These are phyloP conservation scores for Filosporella fistucella DNA, from an alignment of 495 filamentous ascomycete genomes.

Conservation along the genomic window DNA sequence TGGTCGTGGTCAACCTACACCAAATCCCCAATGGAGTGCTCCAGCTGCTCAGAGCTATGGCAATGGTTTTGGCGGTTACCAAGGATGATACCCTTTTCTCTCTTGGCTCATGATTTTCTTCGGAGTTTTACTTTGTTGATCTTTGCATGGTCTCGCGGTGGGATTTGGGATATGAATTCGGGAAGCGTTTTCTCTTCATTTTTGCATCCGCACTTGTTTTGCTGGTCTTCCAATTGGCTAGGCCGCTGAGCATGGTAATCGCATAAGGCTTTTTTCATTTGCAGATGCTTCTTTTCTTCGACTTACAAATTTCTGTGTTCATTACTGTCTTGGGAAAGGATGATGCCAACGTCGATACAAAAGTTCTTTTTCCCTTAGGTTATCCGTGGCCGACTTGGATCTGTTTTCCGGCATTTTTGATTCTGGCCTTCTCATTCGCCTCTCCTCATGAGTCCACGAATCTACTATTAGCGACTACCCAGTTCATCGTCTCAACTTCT, in stretches of 20 bases:
- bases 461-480: conserved; percentile 30
- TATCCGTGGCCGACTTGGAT: conserved; percentile 21
- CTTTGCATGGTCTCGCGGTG: conserved; percentile 9
- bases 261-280: conserved; percentile 22
- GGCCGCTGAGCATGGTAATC: conserved; percentile 16
- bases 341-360: conserved; percentile 22
- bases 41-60: conserved; percentile 53
- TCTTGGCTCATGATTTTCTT: background rate
- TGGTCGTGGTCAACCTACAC: conserved; percentile 67
- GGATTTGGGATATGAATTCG: conserved; percentile 12
- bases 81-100: conserved; percentile 36
- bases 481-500: conserved; percentile 19
- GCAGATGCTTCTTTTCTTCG: conserved; percentile 16
- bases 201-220: conserved; percentile 10
- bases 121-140: conserved; percentile 3
- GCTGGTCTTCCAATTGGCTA: conserved; percentile 10
- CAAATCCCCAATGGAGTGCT: conserved; percentile 71
- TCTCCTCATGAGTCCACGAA: conserved; percentile 28
- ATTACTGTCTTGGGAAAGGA: conserved; percentile 22
- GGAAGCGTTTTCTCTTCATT: conserved; percentile 10
- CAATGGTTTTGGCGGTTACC: conserved; percentile 56
- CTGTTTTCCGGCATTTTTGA: conserved; percentile 15
- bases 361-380: conserved; percentile 27
- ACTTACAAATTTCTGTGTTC: conserved; percentile 18
- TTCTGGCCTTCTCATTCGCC: conserved; percentile 19